Base-by-base conservation (phyloP, 148 eudicot genomes). In the Cornus kousa region DNA sequence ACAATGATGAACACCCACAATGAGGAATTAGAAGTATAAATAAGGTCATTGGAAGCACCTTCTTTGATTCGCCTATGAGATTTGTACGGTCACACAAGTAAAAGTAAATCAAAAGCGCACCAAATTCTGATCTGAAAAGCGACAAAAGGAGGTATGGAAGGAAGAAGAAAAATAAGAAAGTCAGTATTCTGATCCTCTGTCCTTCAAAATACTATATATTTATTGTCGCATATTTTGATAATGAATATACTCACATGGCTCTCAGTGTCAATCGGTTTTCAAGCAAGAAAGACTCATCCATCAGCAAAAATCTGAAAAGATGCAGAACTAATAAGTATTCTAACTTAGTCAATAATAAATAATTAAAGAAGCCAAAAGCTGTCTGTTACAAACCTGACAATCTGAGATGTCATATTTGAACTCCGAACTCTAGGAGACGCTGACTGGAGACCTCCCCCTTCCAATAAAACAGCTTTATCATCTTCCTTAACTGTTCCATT, bases 41-140 rank as follows among this genome's bases (percentile, higher is more conserved):
- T 53, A 16, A 12, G 19, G 19, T 53, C 7, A 17, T 53, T 16
- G 19, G 59, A 12, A 53, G 59, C 59, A 53, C 59, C 59, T 53
- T 53, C 19, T 53, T 53, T 53, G 59, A 88, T 78, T 87, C 95
- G 9, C 88, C 92, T 39, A 94, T 87, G 77, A 94, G 69, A 87
- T 83, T 84, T 80, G 98, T 95, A 37, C 98, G 98, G 72, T 95
- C 98, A 79, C 97, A 93, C 33, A 95, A 24, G 89, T 90, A 95
- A 77, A 82, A 91, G 83, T 95, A 95, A 67, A 81, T 78, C 83
- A 95, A 80, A 75, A 91, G 79, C 64, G 80, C 79, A 77, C 98
- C 97, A 86, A 93, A 88, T 81, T 95, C 98, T 73, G 93, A 87
- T 79, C 97, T 95, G 88, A 43, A 43, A 43, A 0, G 48, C 10